A percentile compares a stretch with the other conserved stretches of the same genome.
Evolutionary conservation across 139 green algal species (phyloP).

Genomic region (Spirogloea muscicola): DNA sequence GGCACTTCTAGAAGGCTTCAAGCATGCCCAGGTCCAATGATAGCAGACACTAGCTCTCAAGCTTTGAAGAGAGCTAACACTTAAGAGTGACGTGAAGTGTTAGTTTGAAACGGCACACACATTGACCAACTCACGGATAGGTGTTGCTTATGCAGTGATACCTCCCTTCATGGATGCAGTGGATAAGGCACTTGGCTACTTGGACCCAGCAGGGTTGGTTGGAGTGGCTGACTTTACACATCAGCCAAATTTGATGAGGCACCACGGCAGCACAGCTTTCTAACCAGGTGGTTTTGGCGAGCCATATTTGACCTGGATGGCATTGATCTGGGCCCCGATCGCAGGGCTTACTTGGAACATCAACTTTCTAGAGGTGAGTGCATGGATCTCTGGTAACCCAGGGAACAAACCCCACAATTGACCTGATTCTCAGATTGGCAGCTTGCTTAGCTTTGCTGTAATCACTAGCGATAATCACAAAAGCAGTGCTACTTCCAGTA

Average conservation of each 20-base stretch:
- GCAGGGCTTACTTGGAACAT: slow-evolving; percentile 88
- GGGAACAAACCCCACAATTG: no score
- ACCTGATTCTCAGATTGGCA: no score
- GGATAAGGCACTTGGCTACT: slow-evolving; percentile 77
- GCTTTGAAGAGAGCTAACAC: not conserved
- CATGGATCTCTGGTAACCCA: not conserved
- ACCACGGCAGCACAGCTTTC: slow-evolving; percentile 81
- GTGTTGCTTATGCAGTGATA: slow-evolving; percentile 76
- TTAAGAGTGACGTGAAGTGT: no score
- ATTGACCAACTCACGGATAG: not conserved
- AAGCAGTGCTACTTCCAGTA: not conserved
- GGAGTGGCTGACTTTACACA: slow-evolving; percentile 91
- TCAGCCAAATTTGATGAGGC: slow-evolving; percentile 78
- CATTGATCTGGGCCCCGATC: slow-evolving; percentile 94
- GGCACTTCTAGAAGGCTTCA: not conserved
- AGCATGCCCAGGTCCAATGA: not conserved
- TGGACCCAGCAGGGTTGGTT: slow-evolving; percentile 73
- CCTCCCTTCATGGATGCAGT: slow-evolving; percentile 90
- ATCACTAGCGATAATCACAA: no score
- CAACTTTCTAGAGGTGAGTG: slow-evolving; percentile 42
- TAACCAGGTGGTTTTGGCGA: slow-evolving; percentile 90
- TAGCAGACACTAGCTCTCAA: not conserved
- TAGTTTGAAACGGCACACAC: not conserved
- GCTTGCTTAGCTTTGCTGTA: no score
- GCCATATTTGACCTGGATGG: slow-evolving; percentile 73